A percentile compares a stretch with the other conserved stretches of the same genome.
These are phyloP conservation scores for Sporothrix phasma DNA, from an alignment of 2,329 filamentous ascomycete species.

Conservation along the genomic window DNA sequence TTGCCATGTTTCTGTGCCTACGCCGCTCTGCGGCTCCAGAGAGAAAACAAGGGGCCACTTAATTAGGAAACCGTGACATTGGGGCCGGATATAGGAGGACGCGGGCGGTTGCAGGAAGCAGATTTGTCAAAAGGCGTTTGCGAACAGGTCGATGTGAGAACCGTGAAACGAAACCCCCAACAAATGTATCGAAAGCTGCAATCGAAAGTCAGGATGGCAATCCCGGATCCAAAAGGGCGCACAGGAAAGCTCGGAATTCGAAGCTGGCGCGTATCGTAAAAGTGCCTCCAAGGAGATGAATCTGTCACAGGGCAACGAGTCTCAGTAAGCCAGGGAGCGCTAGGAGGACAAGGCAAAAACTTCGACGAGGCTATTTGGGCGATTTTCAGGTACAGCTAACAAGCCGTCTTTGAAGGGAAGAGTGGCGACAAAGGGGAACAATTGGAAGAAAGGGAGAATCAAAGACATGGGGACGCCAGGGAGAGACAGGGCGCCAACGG, in stretches of 20 bases:
- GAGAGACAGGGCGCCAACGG: background rate
- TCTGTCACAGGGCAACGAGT: background rate
- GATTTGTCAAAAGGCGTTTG: background rate
- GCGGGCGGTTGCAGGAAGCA: background rate
- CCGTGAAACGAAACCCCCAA: background rate
- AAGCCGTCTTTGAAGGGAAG: background rate
- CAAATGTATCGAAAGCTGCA: background rate
- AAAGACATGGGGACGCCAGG: slow-evolving; percentile 4
- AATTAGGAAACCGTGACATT: slow-evolving; percentile 32
- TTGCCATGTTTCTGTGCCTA: slow-evolving; percentile 26
- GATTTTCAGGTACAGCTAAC: background rate
- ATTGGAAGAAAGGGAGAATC: slow-evolving; percentile 2
- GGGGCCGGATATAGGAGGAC: slow-evolving; percentile 2
- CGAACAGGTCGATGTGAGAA: background rate
- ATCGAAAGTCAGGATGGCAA: background rate
- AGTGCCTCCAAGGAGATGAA: background rate
- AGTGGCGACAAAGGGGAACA: background rate
- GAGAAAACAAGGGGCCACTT: slow-evolving; percentile 31
- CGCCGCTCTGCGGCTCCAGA: slow-evolving; percentile 42
- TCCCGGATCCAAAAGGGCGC: background rate
- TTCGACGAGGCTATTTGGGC: slow-evolving; percentile 4
- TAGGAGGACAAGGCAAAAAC: background rate
- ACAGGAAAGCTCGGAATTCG: background rate
- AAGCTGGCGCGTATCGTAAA: background rate
- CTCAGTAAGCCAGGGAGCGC: slow-evolving; percentile 12